A percentile compares a stretch with the other conserved stretches of the same genome.
Evolutionary conservation across 2,329 filamentous ascomycete genomes (phyloP).

Genomic region (Fusarium chaquense): DNA sequence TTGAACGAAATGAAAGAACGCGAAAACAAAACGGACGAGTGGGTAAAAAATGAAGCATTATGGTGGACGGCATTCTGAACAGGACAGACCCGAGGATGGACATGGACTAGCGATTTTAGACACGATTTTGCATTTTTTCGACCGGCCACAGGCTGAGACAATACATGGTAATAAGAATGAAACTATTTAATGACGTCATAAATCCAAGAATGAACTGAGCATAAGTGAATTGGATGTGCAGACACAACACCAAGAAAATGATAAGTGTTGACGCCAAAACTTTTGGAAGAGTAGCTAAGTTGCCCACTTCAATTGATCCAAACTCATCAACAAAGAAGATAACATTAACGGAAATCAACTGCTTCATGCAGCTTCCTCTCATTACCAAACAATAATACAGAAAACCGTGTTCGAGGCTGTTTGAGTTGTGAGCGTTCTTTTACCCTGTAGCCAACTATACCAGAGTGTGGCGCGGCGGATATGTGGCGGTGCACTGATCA

Average conservation of each 20-base stretch:
- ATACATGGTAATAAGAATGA: not conserved
- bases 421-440: accelerated
- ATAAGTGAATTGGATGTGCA: no score
- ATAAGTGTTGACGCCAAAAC: no score
- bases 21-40: not conserved
- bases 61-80: slow-evolving; percentile 12
- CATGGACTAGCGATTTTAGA: not conserved
- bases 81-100: not conserved
- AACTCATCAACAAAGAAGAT: no score
- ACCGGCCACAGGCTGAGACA: not conserved
- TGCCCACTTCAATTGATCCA: no score
- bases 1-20: not conserved
- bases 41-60: not conserved
- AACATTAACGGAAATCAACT: not conserved
- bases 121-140: not conserved
- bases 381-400: accelerated
- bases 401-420: accelerated
- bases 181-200: not conserved
- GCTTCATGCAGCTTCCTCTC: accelerated
- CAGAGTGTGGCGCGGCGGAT: not conserved
- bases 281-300: no score
- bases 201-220: no score
- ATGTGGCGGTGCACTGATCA: not conserved
- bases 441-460: not conserved
- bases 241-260: no score